Evolutionary conservation across 176 grass and related monocot genomes (phyloP).

Genomic region (Hordeum marinum): DNA sequence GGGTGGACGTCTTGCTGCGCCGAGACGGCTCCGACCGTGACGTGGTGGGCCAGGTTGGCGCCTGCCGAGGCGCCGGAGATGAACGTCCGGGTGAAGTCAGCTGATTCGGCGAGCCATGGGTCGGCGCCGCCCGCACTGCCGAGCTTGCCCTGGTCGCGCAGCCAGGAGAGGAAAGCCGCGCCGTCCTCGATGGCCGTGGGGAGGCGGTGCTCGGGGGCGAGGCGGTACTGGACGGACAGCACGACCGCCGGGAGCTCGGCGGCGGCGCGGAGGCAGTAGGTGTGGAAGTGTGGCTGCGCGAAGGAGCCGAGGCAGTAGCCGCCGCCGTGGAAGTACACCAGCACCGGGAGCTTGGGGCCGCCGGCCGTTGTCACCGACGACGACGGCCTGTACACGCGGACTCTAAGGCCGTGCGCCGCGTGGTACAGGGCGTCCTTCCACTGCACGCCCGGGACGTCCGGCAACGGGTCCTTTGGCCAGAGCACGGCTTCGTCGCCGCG

Average conservation of each 20-base stretch:
- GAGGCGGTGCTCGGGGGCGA: conserved; percentile 55
- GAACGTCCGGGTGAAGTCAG: conserved; percentile 39
- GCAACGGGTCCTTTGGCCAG: neutral
- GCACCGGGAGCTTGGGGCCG: neutral
- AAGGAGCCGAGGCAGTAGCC: conserved; percentile 16
- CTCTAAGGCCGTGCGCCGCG: conserved; percentile 7
- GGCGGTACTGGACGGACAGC: conserved; percentile 60
- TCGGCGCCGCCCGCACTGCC: neutral
- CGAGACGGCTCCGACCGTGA: conserved; percentile 33
- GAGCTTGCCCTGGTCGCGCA: neutral
- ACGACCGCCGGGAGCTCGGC: conserved; percentile 23
- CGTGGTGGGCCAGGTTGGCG: conserved; percentile 40
- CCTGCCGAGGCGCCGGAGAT: conserved; percentile 50
- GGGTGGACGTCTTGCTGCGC: neutral
- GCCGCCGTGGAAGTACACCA: conserved; percentile 35
- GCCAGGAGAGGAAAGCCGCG: conserved; percentile 30
- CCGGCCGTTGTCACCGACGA: neutral
- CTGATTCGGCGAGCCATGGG: conserved; percentile 35
- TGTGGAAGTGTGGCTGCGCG: neutral
- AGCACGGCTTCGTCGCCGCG: conserved; percentile 7
- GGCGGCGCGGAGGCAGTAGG: neutral
- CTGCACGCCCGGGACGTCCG: conserved; percentile 11
- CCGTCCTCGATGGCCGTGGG: conserved; percentile 58
- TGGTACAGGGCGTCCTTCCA: conserved; percentile 39
- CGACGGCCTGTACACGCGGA: conserved; percentile 7